Evolutionary conservation across 768 basidiomycete genomes (phyloP).

Genomic region (Podaxis sp.): DNA sequence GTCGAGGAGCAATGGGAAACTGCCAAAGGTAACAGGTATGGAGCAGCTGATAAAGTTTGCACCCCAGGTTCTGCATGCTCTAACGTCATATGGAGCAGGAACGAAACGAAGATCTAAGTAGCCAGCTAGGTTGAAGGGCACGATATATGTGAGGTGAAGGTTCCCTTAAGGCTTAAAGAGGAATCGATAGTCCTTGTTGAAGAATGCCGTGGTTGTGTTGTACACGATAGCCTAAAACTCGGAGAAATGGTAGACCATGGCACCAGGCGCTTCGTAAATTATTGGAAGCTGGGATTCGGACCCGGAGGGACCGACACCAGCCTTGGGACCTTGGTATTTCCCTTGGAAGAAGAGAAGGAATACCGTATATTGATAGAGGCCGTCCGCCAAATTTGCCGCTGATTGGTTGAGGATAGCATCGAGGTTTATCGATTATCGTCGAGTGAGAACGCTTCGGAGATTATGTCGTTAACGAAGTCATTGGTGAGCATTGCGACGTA

Average conservation of each 20-base stretch:
- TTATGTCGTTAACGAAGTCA: neutral
- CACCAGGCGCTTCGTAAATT: constrained; percentile 82
- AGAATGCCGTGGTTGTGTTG: constrained; percentile 35
- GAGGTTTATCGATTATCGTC: constrained; percentile 15
- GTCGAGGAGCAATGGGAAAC: too few relatives aligned
- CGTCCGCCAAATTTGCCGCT: constrained; percentile 39
- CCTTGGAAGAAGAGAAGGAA: constrained; percentile 77
- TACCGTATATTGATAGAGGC: constrained; percentile 49
- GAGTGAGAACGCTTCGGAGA: constrained; percentile 19
- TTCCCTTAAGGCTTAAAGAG: constrained; percentile 13
- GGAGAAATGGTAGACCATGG: constrained; percentile 66
- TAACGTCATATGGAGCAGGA: constrained; percentile 1
- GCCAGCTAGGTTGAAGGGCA: neutral
- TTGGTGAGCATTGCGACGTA: too few relatives aligned
- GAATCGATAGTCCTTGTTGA: constrained; percentile 28
- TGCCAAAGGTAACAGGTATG: too few relatives aligned
- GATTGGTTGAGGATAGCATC: constrained; percentile 46
- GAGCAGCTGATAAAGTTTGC: too few relatives aligned
- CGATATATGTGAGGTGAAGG: constrained; percentile 12
- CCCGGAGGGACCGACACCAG: constrained; percentile 60
- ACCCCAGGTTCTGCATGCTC: constrained; percentile 21
- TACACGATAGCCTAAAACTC: constrained; percentile 49
- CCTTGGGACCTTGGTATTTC: constrained; percentile 53
- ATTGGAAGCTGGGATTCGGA: constrained; percentile 76
- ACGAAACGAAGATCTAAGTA: neutral